A percentile compares a stretch with the other conserved stretches of the same genome.
Evolutionary conservation across 1,284 basidiomycete genomes (phyloP).

Genomic region (Boletus semigastroideus): DNA sequence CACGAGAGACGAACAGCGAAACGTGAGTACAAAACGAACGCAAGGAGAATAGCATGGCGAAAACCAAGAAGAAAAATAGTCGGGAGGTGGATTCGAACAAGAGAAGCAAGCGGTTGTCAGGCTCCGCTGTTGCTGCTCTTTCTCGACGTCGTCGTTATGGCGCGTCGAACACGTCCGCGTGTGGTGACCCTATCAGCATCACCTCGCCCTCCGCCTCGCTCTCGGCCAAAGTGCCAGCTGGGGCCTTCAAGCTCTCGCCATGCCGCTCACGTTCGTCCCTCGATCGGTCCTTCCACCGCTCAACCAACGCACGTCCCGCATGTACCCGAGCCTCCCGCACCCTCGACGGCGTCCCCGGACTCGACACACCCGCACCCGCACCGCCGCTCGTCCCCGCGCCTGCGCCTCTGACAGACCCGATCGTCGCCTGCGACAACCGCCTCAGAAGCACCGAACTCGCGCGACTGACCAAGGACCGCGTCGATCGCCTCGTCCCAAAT

Average conservation of each 20-base stretch:
- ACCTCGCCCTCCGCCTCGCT: slow-evolving; percentile 19
- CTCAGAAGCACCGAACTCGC: slow-evolving; percentile 29
- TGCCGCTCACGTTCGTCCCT: not conserved
- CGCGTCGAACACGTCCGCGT: slow-evolving; percentile 1
- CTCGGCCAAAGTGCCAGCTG: not conserved
- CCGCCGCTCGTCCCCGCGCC: not conserved
- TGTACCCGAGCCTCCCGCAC: not conserved
- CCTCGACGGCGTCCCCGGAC: not conserved
- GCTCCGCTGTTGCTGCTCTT: not conserved
- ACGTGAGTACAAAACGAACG: not conserved
- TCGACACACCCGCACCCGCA: not conserved
- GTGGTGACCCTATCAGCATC: slow-evolving; percentile 21
- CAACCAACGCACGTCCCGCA: not conserved
- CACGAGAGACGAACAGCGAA: not conserved
- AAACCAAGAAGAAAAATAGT: not conserved
- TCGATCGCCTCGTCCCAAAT: not conserved
- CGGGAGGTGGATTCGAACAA: not conserved
- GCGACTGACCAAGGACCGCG: slow-evolving; percentile 25
- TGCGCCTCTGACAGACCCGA: not conserved
- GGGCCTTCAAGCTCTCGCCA: not conserved
- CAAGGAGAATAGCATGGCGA: not conserved
- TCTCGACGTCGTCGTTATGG: not conserved
- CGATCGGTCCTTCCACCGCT: slow-evolving; percentile 2
- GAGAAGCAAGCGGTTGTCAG: not conserved
- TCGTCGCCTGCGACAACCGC: slow-evolving; percentile 24